Evolutionary conservation across 495 filamentous ascomycete genomes (phyloP).

Genomic region (Hapsidospora chrysogenum): DNA sequence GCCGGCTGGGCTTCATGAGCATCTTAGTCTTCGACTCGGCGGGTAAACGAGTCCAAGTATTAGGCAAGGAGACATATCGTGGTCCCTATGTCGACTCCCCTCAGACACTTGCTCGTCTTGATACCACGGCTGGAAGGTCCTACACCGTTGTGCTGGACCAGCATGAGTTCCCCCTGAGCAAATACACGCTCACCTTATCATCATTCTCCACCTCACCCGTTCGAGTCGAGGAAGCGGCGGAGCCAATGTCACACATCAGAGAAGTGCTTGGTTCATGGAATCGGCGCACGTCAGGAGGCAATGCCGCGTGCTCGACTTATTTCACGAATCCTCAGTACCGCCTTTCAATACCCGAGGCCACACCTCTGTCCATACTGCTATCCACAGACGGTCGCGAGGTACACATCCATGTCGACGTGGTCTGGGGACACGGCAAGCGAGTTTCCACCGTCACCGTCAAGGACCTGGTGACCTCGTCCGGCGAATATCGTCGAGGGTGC

Average conservation of each 20-base stretch:
- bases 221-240: slow-evolving; percentile 37
- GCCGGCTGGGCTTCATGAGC: slow-evolving; percentile 59
- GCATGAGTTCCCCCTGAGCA: slow-evolving; percentile 49
- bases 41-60: slow-evolving; percentile 59
- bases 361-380: slow-evolving; percentile 53
- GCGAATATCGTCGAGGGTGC: slow-evolving; percentile 70
- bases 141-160: slow-evolving; percentile 73
- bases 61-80: slow-evolving; percentile 45
- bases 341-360: slow-evolving; percentile 36
- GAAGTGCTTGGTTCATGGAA: slow-evolving; percentile 54
- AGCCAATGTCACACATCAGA: slow-evolving; percentile 36
- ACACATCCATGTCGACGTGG: slow-evolving; percentile 69
- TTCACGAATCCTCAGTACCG: slow-evolving; percentile 73
- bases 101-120: slow-evolving; percentile 69
- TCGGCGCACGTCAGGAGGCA: slow-evolving; percentile 64
- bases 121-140: slow-evolving; percentile 35
- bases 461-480: slow-evolving; percentile 64
- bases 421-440: slow-evolving; percentile 51
- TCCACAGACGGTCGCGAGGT: slow-evolving; percentile 40
- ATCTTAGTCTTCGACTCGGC: slow-evolving; percentile 57
- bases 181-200: slow-evolving; percentile 70
- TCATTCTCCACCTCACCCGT: slow-evolving; percentile 51
- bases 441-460: slow-evolving; percentile 48
- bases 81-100: slow-evolving; percentile 87
- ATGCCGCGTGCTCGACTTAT: slow-evolving; percentile 57